phyloP scores from a whole-genome alignment of 495 filamentous ascomycete species.

The Xeromyces bisporus region DNA sequence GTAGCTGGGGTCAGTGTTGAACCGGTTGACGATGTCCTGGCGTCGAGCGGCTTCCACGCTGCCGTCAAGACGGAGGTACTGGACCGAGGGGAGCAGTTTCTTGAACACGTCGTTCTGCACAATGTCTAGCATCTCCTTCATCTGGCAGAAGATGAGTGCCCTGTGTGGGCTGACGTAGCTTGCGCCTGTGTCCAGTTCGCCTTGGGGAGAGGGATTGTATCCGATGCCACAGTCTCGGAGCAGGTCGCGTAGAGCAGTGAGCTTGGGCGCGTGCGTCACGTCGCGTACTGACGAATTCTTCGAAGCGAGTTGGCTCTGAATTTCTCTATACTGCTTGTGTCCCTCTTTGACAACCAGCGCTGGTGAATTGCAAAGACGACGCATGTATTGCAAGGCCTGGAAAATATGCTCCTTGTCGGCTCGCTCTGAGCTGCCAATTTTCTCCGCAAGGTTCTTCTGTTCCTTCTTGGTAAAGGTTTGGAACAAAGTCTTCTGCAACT shows the following conservation, averaged over 20 bases:
- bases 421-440: constrained; percentile 64
- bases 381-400: constrained; percentile 98
- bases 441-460: constrained; percentile 60
- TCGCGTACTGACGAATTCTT: constrained; percentile 64
- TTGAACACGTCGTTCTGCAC: constrained; percentile 84
- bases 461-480: constrained; percentile 93
- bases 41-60: constrained; percentile 75
- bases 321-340: constrained; percentile 78
- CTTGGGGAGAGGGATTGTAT: constrained; percentile 34
- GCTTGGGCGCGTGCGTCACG: constrained; percentile 77
- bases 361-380: constrained; percentile 94
- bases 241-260: constrained; percentile 73
- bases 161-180: constrained; percentile 86
- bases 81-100: constrained; percentile 68
- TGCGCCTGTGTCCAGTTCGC: constrained; percentile 45
- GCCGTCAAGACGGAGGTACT: constrained; percentile 82
- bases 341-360: constrained; percentile 86
- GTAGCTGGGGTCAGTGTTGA: constrained; percentile 93
- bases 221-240: constrained; percentile 94
- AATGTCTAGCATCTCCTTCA: constrained; percentile 99
- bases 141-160: constrained; percentile 93
- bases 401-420: constrained; percentile 96
- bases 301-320: constrained; percentile 51
- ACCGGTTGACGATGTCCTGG: constrained; percentile 94
- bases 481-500: constrained; percentile 84